phyloP scores from a whole-genome alignment of 768 basidiomycete species.

The Gyrodon lividus region DNA sequence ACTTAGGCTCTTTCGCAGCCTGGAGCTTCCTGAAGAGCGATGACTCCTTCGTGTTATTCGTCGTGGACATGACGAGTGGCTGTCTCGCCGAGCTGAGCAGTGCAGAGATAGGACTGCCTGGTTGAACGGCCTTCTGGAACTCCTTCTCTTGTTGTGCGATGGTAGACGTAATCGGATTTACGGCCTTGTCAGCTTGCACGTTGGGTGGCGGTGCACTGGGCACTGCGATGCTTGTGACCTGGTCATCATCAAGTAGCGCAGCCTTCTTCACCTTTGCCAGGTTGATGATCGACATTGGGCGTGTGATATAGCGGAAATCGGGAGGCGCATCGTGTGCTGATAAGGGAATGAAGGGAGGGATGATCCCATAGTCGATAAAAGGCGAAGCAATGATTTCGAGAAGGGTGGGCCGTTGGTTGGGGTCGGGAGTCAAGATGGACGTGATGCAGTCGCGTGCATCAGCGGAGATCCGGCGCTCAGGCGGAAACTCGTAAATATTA shows the following conservation, averaged over 20 bases:
- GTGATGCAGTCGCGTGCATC: constrained; percentile 76
- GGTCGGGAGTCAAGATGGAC: constrained; percentile 83
- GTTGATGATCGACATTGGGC: constrained; percentile 62
- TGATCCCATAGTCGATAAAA: constrained; percentile 80
- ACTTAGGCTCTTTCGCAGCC: constrained; percentile 47
- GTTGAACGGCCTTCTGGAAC: constrained; percentile 94
- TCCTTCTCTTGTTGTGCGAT: constrained; percentile 91
- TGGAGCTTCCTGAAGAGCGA: constrained; percentile 52
- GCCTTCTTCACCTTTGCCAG: constrained; percentile 63
- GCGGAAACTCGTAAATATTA: constrained; percentile 90
- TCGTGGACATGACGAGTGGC: constrained; percentile 73
- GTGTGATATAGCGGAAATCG: constrained; percentile 68
- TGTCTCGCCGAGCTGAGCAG: constrained; percentile 86
- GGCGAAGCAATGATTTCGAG: constrained; percentile 80
- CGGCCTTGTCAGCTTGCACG: constrained; percentile 16
- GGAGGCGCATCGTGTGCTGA: constrained; percentile 76
- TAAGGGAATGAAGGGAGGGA: constrained; percentile 78
- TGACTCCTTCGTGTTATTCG: constrained; percentile 36
- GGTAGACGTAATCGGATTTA: constrained; percentile 52
- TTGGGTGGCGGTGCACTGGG: constrained; percentile 35
- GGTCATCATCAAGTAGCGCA: constrained; percentile 65
- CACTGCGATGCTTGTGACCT: constrained; percentile 41
- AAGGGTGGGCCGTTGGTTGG: constrained; percentile 77
- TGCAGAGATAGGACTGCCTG: constrained; percentile 91
- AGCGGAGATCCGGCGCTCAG: constrained; percentile 68